Percentiles rank a stretch among this genome's conserved stretches.
Conservation (phyloP, 345 rosid genomes). For the Lumnitzera racemosa region DNA sequence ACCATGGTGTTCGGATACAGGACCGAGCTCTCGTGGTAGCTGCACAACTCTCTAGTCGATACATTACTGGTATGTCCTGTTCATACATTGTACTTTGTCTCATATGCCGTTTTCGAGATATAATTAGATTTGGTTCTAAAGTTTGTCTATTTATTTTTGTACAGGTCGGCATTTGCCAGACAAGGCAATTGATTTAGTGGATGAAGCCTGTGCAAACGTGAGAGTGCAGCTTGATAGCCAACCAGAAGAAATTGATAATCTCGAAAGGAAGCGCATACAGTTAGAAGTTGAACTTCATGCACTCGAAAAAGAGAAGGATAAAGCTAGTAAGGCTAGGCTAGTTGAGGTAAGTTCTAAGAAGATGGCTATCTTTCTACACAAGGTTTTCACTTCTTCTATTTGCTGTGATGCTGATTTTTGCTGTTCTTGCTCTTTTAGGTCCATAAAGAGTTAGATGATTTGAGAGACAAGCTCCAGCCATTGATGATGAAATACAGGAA, state of each 20-base stretch:
- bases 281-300: constrained; percentile 87
- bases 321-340: constrained; percentile 81
- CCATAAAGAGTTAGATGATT: constrained; percentile 76
- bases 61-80: constrained; percentile 59
- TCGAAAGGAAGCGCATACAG: constrained; percentile 83
- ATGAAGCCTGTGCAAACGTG: constrained; percentile 92
- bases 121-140: neutral
- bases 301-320: constrained; percentile 86
- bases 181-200: constrained; percentile 90
- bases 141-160: neutral
- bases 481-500: constrained; percentile 77
- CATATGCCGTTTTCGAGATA: neutral
- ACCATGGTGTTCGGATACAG: constrained; percentile 85
- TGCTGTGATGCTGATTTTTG: too few relatives aligned
- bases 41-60: constrained; percentile 83
- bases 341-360: constrained; percentile 50
- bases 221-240: constrained; percentile 96
- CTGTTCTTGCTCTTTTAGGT: constrained; percentile 35
- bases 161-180: constrained; percentile 87
- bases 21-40: constrained; percentile 84
- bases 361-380: neutral
- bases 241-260: constrained; percentile 90
- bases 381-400: too few relatives aligned
- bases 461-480: constrained; percentile 91
- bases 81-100: too few relatives aligned